Evolutionary conservation across 2,329 filamentous ascomycete genomes (phyloP), one percentile per base, ranked within the genome.

Genomic region (Monosporascus sp.): DNA sequence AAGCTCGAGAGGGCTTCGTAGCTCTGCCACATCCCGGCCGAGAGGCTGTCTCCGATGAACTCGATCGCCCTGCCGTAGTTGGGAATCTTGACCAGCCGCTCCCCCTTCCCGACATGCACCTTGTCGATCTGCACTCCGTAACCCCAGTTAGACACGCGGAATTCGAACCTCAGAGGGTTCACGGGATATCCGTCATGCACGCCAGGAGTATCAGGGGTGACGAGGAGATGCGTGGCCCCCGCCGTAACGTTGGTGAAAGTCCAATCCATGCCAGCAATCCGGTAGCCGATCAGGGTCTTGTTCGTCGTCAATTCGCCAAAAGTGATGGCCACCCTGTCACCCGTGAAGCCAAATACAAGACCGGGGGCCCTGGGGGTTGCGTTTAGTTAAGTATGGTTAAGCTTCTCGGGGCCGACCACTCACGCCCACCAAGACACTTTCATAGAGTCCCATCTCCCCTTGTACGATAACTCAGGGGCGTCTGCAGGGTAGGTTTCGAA

Each of bases 361-460:
- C 80, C 80, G 0, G 74, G 78, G 1, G 76, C 77, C 54, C 74
- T 78, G 54, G 27, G 27, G 27, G 9, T 31, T 31, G 27, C 27
- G 0, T 11, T 31, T 31, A 31, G 27, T 11, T 11, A 31, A 31
- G 27, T 31, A 31, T 11, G 9, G 27, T 31, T 11, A 11, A 11
- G 27, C 27, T 11, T 31, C 9, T 11, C 11, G 9, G 27, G 9
- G 3, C 3, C 11, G 3, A 9, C 22, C 24, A 74, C 76, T 68
- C 68, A 80, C 76, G 77, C 80, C 80, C 79, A 83, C 76, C 78
- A 85, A 2, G 79, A 84, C 47, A 83, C 74, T 57, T 80, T 73
- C 58, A 80, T 75, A 36, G 75, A 80, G 62, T 85, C 81, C 82
- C 82, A 85, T 53, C 81, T 71, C 5, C 82, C 82, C 61, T 84